Evolutionary conservation across 2,329 filamentous ascomycete species (phyloP).

Genomic region (Incumbomyces delicatus): DNA sequence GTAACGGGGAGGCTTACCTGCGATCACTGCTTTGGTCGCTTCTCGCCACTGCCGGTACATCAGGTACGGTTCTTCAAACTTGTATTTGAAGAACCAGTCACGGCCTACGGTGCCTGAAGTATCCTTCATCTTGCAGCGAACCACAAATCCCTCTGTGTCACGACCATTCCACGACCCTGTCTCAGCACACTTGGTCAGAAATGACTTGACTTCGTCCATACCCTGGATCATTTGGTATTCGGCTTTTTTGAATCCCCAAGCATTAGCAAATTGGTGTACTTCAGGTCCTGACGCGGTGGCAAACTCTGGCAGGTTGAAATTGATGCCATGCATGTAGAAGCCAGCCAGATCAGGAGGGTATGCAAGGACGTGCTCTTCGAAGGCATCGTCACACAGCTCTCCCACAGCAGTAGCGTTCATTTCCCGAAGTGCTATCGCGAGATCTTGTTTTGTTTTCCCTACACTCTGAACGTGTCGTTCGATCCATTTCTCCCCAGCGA

Average conservation of each 20-base stretch:
- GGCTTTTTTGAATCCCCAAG: slow-evolving; percentile 90
- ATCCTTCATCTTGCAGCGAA: slow-evolving; percentile 65
- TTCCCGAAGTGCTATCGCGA: slow-evolving; percentile 63
- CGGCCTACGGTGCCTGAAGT: slow-evolving; percentile 37
- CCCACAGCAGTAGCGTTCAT: slow-evolving; percentile 92
- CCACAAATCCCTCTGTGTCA: slow-evolving; percentile 93
- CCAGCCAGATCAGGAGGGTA: slow-evolving; percentile 76
- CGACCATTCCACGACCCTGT: slow-evolving; percentile 82
- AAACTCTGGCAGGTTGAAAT: slow-evolving; percentile 88
- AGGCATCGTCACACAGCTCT: slow-evolving; percentile 89
- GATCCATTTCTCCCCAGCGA: slow-evolving; percentile 71
- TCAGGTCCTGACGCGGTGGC: slow-evolving; percentile 70
- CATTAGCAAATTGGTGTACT: slow-evolving; percentile 82
- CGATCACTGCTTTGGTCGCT: slow-evolving; percentile 82
- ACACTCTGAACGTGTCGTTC: slow-evolving; percentile 67
- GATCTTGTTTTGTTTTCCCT: slow-evolving; percentile 67
- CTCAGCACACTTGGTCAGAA: slow-evolving; percentile 76
- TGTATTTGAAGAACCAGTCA: slow-evolving; percentile 99
- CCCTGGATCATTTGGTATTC: slow-evolving; percentile 70
- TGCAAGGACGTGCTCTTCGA: slow-evolving; percentile 92
- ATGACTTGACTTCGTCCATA: slow-evolving; percentile 61
- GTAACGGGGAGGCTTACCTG: slow-evolving; percentile 61
- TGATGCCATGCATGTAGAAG: slow-evolving; percentile 91
- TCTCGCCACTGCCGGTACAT: slow-evolving; percentile 99
- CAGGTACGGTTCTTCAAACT: slow-evolving; percentile 96